Base-by-base conservation (phyloP, 1,139 yeast genomes). In the Candida neerlandica region DNA sequence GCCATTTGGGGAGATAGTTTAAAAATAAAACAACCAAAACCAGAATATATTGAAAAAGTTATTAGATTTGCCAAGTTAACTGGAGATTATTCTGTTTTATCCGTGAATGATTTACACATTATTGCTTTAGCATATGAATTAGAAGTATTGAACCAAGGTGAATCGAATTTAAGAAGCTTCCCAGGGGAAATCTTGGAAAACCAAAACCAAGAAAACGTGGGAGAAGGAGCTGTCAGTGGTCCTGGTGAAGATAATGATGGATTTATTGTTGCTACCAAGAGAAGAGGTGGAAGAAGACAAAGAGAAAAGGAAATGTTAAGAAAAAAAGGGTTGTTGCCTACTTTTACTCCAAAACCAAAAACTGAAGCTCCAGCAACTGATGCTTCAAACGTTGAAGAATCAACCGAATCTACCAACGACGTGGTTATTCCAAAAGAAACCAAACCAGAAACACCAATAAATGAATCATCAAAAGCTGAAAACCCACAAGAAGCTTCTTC, bases 81-180 rank as follows among this genome's bases (percentile, higher is more conserved):
- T 0, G 99, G 99, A 63, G 99, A 95, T 71, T 87, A 77, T 57
- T 75, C 89, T 2, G 98, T 94, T 4, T 77, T 95, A 53, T 89
- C 97, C 55, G 81, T 85, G 12, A 92, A 96, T 55, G 99, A 94
- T 85, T 74, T 95, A 43, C 97, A 91, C 62, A 85, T 95, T 50
- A 79, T 95, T 53, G 99, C 99, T 0, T 75, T 94, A 58, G 85
- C 97, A 1, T 90, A 91, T 64, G 97, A 94, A 64, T 68, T 95
- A 46, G 97, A 92, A 57, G 75, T 77, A 43, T 94, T 89, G 63
- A 61, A 77, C 49, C 85, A 86, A 58, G 73, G 78, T 29, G 84
- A 81, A 49, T 76, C 84, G 79, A 77, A 87, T 60, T 71, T 89
- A 54, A 80, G 96, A 67, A 81, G 75, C 52, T 78, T 61, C 51